phyloP scores from a whole-genome alignment of 495 filamentous ascomycete genomes.

The Bacidia rubella region DNA sequence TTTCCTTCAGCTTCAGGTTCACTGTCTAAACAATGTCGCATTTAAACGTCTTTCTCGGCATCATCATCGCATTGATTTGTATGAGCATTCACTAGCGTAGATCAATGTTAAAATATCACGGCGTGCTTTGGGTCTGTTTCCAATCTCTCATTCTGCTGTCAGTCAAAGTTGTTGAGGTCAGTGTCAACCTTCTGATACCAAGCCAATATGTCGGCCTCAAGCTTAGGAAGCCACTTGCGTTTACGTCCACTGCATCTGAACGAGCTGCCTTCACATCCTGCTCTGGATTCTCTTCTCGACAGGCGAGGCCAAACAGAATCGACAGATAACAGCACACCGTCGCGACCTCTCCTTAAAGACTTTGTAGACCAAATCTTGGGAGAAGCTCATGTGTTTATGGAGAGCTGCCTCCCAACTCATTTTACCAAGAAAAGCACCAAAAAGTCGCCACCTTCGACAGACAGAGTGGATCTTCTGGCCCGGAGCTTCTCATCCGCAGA shows the following conservation, averaged over 20 bases:
- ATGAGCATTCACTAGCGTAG: no score
- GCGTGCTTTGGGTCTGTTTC: no score
- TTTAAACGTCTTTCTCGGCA: no score
- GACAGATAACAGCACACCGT: not conserved
- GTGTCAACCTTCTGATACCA: no score
- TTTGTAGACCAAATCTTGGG: constrained; percentile 17
- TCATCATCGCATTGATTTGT: no score
- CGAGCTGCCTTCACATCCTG: constrained; percentile 16
- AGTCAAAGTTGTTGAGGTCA: no score
- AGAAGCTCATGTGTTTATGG: constrained; percentile 14
- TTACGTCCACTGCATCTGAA: constrained; percentile 12
- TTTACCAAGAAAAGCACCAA: constrained; percentile 34
- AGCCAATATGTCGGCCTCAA: not conserved
- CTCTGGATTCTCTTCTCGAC: constrained; percentile 4
- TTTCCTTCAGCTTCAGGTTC: no score
- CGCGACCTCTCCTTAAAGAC: constrained; percentile 9
- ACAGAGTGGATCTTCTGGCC: constrained; percentile 33
- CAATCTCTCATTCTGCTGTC: no score
- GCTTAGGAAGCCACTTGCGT: constrained; percentile 16
- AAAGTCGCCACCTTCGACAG: constrained; percentile 31
- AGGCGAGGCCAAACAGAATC: not conserved
- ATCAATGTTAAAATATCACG: no score
- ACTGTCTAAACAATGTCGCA: no score
- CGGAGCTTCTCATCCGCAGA: constrained; percentile 27
- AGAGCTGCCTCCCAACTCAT: constrained; percentile 13